A percentile compares a stretch with the other conserved stretches of the same genome.
These are phyloP conservation scores for Pezicula neosporulosa DNA, from an alignment of 2,329 filamentous ascomycete genomes.

Conservation along the genomic window DNA sequence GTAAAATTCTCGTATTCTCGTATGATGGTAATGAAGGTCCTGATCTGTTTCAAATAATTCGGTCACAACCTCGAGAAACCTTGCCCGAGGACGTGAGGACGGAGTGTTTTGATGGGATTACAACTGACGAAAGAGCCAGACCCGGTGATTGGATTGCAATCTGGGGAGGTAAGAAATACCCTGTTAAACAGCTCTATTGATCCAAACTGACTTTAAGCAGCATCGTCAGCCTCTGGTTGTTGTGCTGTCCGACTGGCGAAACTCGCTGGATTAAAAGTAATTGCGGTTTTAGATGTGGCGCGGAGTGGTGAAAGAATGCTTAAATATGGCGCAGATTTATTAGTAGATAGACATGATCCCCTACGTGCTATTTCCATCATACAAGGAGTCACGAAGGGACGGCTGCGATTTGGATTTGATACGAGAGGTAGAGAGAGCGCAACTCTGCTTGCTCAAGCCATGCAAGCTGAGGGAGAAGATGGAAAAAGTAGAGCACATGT, in stretches of 20 bases:
- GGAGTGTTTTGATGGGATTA: constrained; percentile 59
- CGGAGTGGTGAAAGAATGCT: constrained; percentile 60
- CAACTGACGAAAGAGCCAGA: constrained; percentile 47
- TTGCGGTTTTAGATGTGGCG: constrained; percentile 63
- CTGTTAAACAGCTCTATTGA: background rate
- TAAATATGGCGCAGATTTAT: constrained; percentile 51
- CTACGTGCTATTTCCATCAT: constrained; percentile 64
- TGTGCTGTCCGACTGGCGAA: constrained; percentile 66
- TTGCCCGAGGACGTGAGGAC: constrained; percentile 58
- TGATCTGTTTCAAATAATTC: constrained; percentile 51
- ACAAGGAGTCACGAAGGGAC: constrained; percentile 50
- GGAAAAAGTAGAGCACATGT: constrained; percentile 47
- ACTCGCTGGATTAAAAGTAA: constrained; percentile 60
- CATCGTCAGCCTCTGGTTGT: constrained; percentile 67
- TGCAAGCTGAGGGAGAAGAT: constrained; percentile 8
- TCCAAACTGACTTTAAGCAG: constrained; percentile 25
- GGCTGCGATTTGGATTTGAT: constrained; percentile 66
- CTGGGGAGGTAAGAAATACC: constrained; percentile 59
- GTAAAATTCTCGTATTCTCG: constrained; percentile 59
- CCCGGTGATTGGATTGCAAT: constrained; percentile 68
- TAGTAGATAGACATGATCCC: constrained; percentile 66
- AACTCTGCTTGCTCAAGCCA: constrained; percentile 37
- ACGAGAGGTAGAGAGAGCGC: constrained; percentile 65
- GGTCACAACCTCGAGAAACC: constrained; percentile 37
- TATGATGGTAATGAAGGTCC: constrained; percentile 42